Conservation (phyloP, 2,329 filamentous ascomycete genomes). For the Chalaropsis thielavioides region DNA sequence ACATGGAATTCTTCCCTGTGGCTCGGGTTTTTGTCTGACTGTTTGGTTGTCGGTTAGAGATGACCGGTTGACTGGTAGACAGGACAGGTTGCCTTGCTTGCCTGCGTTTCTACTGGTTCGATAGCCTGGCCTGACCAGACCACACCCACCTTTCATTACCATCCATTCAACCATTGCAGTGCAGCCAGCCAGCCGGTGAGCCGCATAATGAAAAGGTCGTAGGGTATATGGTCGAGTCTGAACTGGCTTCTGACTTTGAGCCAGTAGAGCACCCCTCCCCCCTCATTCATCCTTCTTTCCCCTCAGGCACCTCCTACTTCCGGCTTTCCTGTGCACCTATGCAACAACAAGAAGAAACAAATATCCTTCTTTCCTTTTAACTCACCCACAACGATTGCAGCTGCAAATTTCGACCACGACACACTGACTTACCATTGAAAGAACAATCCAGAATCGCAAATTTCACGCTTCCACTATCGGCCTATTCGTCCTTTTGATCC, state of each 20-base stretch:
- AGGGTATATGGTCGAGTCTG: background rate
- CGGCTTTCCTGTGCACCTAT: background rate
- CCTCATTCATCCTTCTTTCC: conserved; percentile 2
- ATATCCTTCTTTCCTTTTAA: background rate
- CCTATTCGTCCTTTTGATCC: background rate
- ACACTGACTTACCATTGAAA: background rate
- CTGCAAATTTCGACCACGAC: background rate
- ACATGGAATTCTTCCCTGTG: background rate
- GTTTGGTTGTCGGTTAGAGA: background rate
- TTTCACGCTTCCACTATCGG: background rate
- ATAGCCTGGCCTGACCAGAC: background rate
- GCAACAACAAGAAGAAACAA: background rate
- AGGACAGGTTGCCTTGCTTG: background rate
- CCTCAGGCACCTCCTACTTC: background rate
- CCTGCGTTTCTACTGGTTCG: conserved; percentile 1
- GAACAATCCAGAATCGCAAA: background rate
- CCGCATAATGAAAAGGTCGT: background rate
- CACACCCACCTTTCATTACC: background rate
- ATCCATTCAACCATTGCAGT: background rate
- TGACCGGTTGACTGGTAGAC: background rate
- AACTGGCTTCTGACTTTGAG: background rate
- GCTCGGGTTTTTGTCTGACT: background rate
- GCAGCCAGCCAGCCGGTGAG: background rate
- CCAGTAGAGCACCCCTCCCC: background rate
- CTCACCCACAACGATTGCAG: background rate